Evolutionary conservation across 306 rosid species (phyloP), one percentile per base, ranked within the genome.

Genomic region (Pueraria montana): DNA sequence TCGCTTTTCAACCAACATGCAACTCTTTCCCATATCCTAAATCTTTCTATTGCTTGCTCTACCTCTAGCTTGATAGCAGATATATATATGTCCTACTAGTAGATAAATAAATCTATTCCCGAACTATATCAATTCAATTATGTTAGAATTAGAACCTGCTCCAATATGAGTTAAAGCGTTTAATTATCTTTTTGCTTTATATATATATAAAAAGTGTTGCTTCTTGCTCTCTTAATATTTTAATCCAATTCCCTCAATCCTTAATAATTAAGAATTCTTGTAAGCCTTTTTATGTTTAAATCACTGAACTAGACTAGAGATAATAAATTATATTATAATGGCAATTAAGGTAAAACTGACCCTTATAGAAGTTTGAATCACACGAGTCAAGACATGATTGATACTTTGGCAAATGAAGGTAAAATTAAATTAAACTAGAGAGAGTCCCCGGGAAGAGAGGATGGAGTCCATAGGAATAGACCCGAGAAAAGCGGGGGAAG

Each of bases 401-500:
- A 50, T 48, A 16, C 16, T 61, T 45, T 20, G 64, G 49, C 38
- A 16, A 59, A 46, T 12, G 1, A 18, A 50, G 82, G 18, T 50
- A 32, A 53, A 74, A 65, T 6, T 50, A 46, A 56, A 30, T 0
- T 30, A 30, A 18, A 20, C 32, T 45, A 38, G 23, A 1, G 32
- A 27, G 32, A 27, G 32, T 27, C 40, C 67, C 42, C 74, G 71
- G 43, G 72, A 40, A 66, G 59, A 26, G 12, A 56, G 23, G 81
- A 72, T 52, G 59, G 46, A 59, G 49, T 23, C 46, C 78, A 82
- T 46, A 23, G 56, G 83, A 80, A 59, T 77, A 64, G 91, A 91
- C 91, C 84, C 89, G 83, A 80, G 80, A 88, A 71, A 66, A 80
- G 84, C 84, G 93, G 91, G 94, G 92, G 93, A 68, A 26, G 8